phyloP scores from a whole-genome alignment of 164 flowering plant genomes.

The Tetracentron sinense region DNA sequence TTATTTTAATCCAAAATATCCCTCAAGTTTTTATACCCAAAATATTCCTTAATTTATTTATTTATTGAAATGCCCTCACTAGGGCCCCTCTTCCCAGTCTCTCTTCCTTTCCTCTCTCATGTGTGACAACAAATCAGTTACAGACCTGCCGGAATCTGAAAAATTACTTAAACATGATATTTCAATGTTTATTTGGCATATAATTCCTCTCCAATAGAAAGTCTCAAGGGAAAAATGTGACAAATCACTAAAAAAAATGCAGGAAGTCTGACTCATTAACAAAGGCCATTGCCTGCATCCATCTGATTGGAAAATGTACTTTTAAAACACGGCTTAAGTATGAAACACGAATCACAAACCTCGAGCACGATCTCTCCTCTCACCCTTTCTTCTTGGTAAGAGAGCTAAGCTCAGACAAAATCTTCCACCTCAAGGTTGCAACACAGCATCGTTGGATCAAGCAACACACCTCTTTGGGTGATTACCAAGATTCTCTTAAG shows the following conservation, averaged over 20 bases:
- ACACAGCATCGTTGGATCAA: neutral
- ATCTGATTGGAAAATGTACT: neutral
- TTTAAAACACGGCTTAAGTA: no score
- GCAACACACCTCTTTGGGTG: neutral
- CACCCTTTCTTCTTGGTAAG: neutral
- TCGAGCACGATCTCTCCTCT: neutral
- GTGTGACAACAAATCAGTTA: no score
- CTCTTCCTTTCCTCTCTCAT: no score
- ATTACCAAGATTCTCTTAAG: neutral
- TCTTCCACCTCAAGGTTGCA: neutral
- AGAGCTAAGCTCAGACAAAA: neutral
- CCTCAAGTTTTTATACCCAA: no score
- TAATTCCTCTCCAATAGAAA: slow-evolving; percentile 5
- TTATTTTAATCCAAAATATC: no score
- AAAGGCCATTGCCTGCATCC: neutral
- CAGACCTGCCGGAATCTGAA: neutral
- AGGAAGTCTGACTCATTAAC: neutral
- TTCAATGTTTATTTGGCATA: slow-evolving; percentile 2
- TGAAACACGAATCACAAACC: neutral
- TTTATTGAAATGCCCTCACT: no score
- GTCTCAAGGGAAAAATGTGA: no score
- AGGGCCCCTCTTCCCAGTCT: no score
- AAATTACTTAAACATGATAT: neutral
- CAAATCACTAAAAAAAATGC: no score
- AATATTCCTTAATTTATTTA: no score